Evolutionary conservation across 805 yeast genomes (phyloP).

Genomic region (Yamadazyma scolyti): DNA sequence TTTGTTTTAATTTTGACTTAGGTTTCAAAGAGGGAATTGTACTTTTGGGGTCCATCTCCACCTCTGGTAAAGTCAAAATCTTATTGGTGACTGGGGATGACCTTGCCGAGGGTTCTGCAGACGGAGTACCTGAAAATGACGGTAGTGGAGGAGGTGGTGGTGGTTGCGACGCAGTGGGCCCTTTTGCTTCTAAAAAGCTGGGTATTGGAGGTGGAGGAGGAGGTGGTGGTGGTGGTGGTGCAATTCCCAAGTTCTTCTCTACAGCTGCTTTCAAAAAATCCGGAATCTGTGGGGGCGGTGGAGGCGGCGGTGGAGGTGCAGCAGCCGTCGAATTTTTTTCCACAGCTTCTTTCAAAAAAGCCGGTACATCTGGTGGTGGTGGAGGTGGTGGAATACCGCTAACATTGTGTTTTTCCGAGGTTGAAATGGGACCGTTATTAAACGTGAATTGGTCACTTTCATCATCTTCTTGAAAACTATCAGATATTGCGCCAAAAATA

Average conservation of each 20-base stretch:
- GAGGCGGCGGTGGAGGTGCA: conserved; percentile 17
- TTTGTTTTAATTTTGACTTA: conserved; percentile 76
- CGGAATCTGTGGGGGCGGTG: conserved; percentile 10
- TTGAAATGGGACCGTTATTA: conserved; percentile 5
- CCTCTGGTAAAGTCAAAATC: too few relatives aligned
- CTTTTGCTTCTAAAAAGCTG: not conserved
- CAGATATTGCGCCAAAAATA: conserved; percentile 1
- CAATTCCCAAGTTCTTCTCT: not conserved
- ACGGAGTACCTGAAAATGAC: not conserved
- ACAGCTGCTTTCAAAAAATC: not conserved
- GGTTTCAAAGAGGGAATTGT: conserved; percentile 43
- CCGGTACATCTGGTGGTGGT: conserved; percentile 5
- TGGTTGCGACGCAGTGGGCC: conserved; percentile 2
- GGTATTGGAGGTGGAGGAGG: conserved; percentile 24
- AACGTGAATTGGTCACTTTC: not conserved
- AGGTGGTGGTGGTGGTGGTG: conserved; percentile 9
- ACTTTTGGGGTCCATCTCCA: conserved; percentile 3
- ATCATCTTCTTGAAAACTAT: conserved; percentile 1
- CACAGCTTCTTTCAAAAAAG: conserved; percentile 1
- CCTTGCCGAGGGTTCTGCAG: conserved; percentile 2
- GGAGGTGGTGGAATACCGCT: conserved; percentile 5
- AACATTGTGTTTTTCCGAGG: not conserved
- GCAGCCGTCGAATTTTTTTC: conserved; percentile 1
- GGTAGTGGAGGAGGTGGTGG: conserved; percentile 14
- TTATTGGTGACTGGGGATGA: too few relatives aligned